A percentile compares a stretch with the other conserved stretches of the same genome.
Evolutionary conservation across 2,329 filamentous ascomycete genomes (phyloP).

Genomic region (Capronia coronata): DNA sequence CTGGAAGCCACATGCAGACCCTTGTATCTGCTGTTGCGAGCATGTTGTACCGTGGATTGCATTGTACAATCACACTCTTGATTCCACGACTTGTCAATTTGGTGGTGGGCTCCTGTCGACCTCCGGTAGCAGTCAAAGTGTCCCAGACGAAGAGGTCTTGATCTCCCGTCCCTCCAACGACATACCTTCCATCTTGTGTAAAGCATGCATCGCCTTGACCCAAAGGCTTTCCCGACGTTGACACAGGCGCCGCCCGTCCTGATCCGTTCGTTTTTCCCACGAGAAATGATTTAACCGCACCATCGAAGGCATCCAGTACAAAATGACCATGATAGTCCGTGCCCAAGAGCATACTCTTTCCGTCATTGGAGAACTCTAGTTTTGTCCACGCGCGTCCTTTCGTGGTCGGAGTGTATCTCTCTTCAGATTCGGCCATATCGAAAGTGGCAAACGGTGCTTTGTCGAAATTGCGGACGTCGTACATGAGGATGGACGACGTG

Average conservation of each 20-base stretch:
- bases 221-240: conserved; percentile 49
- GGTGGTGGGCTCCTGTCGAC: conserved; percentile 46
- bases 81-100: conserved; percentile 44
- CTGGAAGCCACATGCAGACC: conserved; percentile 67
- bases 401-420: conserved; percentile 47
- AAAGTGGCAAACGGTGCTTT: conserved; percentile 83
- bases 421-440: conserved; percentile 59
- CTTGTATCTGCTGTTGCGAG: conserved; percentile 86
- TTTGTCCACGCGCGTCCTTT: conserved; percentile 65
- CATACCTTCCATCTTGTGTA: conserved; percentile 79
- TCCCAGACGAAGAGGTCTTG: conserved; percentile 84
- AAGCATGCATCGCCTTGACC: conserved; percentile 75
- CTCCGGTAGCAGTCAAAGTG: conserved; percentile 51
- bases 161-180: conserved; percentile 68
- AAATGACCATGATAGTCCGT: conserved; percentile 83
- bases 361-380: conserved; percentile 93
- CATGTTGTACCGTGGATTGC: conserved; percentile 88
- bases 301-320: conserved; percentile 86
- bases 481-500: conserved; percentile 74
- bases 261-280: conserved; percentile 43
- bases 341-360: conserved; percentile 74
- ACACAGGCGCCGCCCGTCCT: conserved; percentile 45
- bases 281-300: conserved; percentile 68
- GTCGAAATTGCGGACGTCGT: conserved; percentile 89
- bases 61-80: conserved; percentile 67